Percentiles rank a stretch among this genome's conserved stretches.
These are phyloP conservation scores for Taxillus chinensis DNA, from an alignment of 164 flowering plant genomes.

Conservation along the genomic window DNA sequence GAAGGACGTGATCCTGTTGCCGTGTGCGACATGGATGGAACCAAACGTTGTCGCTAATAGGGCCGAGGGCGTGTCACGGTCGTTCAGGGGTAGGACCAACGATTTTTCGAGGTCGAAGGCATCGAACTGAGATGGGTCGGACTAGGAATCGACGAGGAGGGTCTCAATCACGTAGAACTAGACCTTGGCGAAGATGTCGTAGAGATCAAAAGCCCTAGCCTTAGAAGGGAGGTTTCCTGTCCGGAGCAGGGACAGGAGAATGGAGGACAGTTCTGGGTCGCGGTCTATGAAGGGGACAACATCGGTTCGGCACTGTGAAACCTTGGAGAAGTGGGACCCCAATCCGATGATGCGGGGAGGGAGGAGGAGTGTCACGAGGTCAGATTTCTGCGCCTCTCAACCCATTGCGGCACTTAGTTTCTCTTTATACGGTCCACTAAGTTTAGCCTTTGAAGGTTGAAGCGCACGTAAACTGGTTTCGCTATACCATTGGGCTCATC, in stretches of 20 bases:
- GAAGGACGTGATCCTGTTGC: constrained; percentile 80
- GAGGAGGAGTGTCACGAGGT: too few relatives aligned
- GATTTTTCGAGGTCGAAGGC: constrained; percentile 65
- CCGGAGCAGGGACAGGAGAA: constrained; percentile 67
- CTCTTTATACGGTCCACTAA: too few relatives aligned
- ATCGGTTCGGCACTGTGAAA: constrained; percentile 11
- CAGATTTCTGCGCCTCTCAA: too few relatives aligned
- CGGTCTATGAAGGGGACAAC: constrained; percentile 73
- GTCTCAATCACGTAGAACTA: constrained; percentile 55
- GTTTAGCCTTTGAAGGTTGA: too few relatives aligned
- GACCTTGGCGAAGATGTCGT: constrained; percentile 64
- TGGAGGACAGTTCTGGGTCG: constrained; percentile 81
- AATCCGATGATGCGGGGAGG: too few relatives aligned
- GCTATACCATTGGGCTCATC: too few relatives aligned
- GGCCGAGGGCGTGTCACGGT: constrained; percentile 72
- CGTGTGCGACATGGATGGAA: constrained; percentile 76
- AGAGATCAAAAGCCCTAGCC: constrained; percentile 50
- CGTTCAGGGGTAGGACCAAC: constrained; percentile 41
- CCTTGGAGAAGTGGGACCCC: constrained; percentile 35
- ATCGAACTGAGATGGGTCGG: constrained; percentile 72
- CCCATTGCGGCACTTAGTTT: too few relatives aligned
- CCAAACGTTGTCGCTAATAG: constrained; percentile 59
- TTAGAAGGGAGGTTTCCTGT: constrained; percentile 78
- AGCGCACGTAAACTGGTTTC: too few relatives aligned
- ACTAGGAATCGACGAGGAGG: constrained; percentile 39